Base-by-base conservation (phyloP, 352 stramenopile species). In the Globisporangium nunn region DNA sequence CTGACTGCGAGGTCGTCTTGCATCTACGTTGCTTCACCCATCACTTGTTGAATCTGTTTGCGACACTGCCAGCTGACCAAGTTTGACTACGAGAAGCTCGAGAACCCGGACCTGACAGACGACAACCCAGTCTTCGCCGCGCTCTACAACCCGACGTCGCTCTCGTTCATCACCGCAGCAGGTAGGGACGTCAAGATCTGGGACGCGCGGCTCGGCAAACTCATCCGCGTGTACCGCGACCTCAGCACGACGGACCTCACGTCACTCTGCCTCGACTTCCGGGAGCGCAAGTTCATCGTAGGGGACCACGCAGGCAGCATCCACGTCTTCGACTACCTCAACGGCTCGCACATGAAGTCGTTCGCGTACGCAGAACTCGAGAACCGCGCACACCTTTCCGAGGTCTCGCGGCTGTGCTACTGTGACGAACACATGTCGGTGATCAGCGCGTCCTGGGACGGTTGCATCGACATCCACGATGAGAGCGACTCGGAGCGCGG, bases 31-130 rank as follows among this genome's bases (percentile, higher is more conserved):
- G 23, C 23, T 23, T 23, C 23, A 1, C 23, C 23, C 23, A 1
- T 23, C 23, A 23, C 23, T 23, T 23, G 23, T 23, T 23, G 23
- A 23, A 23, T 23, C 23, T 23, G 23, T 23, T 23, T 23, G 23
- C 23, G 23, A 23, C 23, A 23, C 23, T 23, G 1, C 23, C 52
- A 81, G 71, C 67, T 93, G 50, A 67, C 75, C 35, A 81, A 87
- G 51, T 96, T 96, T 49, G 83, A 95, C 55, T 95, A 96, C 61
- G 81, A 94, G 51, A 92, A 93, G 54, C 70, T 95, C 2, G 74
- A 87, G 44, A 91, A 95, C 51, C 84, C 84, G 2, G 78, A 96
- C 59, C 68, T 92, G 39, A 94, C 81, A 5, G 86, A 95, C 64
- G 85, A 95, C 61, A 67, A 87, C 11, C 84, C 84, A 2, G 78